Percentiles rank a stretch among this genome's conserved stretches.
Conservation (phyloP, 805 yeast species). For the Cyberlindnera samutprakarnensis region DNA sequence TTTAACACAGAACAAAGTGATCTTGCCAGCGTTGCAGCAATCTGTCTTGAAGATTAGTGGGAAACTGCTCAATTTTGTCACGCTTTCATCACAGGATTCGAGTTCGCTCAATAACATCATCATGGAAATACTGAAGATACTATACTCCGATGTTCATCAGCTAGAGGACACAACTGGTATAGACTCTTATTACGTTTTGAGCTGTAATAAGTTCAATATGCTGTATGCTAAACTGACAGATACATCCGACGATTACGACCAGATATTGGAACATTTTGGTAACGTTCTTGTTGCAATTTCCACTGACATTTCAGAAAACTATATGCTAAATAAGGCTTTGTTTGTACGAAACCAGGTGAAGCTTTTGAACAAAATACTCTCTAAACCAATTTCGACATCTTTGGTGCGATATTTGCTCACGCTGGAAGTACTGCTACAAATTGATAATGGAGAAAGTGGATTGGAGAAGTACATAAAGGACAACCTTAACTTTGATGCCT, state of each 20-base stretch:
- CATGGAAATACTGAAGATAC: constrained; percentile 22
- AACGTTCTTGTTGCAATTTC: constrained; percentile 20
- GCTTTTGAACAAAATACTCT: constrained; percentile 11
- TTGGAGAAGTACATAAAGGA: constrained; percentile 11
- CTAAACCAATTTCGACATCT: neutral
- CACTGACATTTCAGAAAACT: constrained; percentile 16
- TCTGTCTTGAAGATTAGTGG: constrained; percentile 17
- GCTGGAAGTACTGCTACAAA: constrained; percentile 12
- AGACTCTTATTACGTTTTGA: constrained; percentile 21
- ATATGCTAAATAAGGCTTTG: constrained; percentile 20
- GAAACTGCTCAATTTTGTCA: constrained; percentile 20
- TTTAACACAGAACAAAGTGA: constrained; percentile 11
- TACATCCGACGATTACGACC: constrained; percentile 17
- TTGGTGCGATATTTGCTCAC: constrained; percentile 14
- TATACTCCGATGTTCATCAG: constrained; percentile 20
- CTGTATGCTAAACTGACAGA: constrained; percentile 11
- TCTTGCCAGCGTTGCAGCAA: constrained; percentile 7
- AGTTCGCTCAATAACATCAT: constrained; percentile 17
- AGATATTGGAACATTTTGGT: constrained; percentile 21
- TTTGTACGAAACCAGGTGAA: constrained; percentile 17
- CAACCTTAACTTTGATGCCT: constrained; percentile 7
- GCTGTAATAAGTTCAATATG: constrained; percentile 22
- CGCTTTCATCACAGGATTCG: constrained; percentile 16
- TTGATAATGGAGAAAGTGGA: constrained; percentile 28
- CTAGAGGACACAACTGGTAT: constrained; percentile 17